These are phyloP conservation scores for Apiotrichum sp. DNA, from an alignment of 1,284 basidiomycete species.

Conservation along the genomic window DNA sequence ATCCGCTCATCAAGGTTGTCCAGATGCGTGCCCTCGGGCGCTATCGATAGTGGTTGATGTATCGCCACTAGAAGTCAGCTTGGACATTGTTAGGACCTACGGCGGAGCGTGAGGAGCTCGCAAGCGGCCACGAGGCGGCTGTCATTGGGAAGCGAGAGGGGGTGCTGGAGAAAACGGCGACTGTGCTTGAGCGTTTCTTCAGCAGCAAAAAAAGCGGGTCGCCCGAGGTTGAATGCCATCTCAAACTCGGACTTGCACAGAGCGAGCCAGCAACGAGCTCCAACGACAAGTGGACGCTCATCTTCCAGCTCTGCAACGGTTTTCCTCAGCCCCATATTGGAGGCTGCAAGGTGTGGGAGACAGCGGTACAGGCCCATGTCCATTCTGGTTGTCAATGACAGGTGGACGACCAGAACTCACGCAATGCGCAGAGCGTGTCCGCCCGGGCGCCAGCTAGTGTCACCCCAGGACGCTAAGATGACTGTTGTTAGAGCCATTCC, in stretches of 20 bases:
- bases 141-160: slow-evolving; percentile 78
- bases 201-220: slow-evolving; percentile 78
- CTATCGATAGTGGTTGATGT: slow-evolving; percentile 35
- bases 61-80: slow-evolving; percentile 21
- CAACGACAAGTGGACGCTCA: slow-evolving; percentile 69
- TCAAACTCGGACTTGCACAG: slow-evolving; percentile 73
- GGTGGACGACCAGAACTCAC: slow-evolving; percentile 1
- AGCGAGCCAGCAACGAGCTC: slow-evolving; percentile 78
- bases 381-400: slow-evolving; percentile 47
- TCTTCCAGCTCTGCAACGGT: slow-evolving; percentile 52
- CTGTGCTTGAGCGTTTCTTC: slow-evolving; percentile 77
- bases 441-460: slow-evolving; percentile 40
- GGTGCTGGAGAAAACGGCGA: slow-evolving; percentile 69
- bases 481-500: slow-evolving; percentile 18
- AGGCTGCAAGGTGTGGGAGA: slow-evolving; percentile 67
- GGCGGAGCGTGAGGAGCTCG: slow-evolving; percentile 35
- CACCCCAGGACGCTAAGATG: slow-evolving; percentile 39
- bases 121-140: slow-evolving; percentile 81
- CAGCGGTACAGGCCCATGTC: slow-evolving; percentile 83
- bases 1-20: slow-evolving; percentile 40
- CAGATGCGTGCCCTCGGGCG: slow-evolving; percentile 22
- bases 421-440: slow-evolving; percentile 85
- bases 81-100: slow-evolving; percentile 14
- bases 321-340: slow-evolving; percentile 63
- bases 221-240: slow-evolving; percentile 55